These are phyloP conservation scores for Patellifolia procumbens DNA, from an alignment of 179 eudicot genomes.

Conservation along the genomic window DNA sequence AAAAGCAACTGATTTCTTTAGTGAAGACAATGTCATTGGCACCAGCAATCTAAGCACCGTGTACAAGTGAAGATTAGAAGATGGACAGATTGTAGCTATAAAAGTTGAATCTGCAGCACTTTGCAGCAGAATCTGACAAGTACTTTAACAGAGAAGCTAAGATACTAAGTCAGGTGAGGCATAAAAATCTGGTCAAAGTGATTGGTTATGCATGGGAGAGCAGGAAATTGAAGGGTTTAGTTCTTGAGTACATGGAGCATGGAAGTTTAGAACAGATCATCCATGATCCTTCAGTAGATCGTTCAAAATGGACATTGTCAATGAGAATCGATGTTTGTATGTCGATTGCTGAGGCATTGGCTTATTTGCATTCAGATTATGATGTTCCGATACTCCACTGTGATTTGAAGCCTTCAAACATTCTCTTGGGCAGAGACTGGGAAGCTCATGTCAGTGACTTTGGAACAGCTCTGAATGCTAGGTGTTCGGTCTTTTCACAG, in stretches of 20 bases:
- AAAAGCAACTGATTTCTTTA: conserved; percentile 68
- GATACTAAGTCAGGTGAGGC: conserved; percentile 64
- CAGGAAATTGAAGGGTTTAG: conserved; percentile 66
- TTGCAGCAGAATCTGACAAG: conserved; percentile 69
- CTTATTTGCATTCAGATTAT: conserved; percentile 82
- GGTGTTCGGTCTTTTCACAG: conserved; percentile 56
- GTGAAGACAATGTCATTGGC: conserved; percentile 56
- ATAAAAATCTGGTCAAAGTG: conserved; percentile 79
- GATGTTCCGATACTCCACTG: conserved; percentile 82
- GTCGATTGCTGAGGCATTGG: conserved; percentile 65
- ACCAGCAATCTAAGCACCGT: conserved; percentile 70
- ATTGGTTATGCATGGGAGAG: conserved; percentile 97
- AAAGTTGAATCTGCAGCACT: conserved; percentile 64
- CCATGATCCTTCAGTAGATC: conserved; percentile 48
- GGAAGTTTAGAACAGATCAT: conserved; percentile 73
- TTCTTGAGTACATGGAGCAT: conserved; percentile 83
- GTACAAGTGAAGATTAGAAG: conserved; percentile 62
- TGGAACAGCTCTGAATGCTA: conserved; percentile 82
- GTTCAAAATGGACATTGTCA: conserved; percentile 46
- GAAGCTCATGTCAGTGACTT: conserved; percentile 90
- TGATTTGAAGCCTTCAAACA: conserved; percentile 90
- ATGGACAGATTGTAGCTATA: conserved; percentile 60
- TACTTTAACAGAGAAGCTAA: conserved; percentile 71
- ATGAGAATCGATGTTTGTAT: conserved; percentile 53
- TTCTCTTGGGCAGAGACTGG: conserved; percentile 68